Percentiles rank a stretch among this genome's conserved stretches.
phyloP scores from a whole-genome alignment of 1,284 basidiomycete genomes.

The Tetrapyrgos nigripes region DNA sequence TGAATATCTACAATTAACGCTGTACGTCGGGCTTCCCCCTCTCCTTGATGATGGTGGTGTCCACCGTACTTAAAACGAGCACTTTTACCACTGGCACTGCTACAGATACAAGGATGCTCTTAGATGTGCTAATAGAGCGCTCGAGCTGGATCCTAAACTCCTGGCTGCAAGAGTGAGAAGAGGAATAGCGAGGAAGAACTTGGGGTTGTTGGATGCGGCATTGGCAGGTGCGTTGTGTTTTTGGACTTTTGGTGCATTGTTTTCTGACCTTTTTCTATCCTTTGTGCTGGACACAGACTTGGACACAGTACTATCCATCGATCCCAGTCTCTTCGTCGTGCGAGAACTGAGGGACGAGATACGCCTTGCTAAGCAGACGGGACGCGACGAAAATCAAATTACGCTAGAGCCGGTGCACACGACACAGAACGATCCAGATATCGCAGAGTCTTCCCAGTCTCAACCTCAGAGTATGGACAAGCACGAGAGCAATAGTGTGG shows the following conservation, averaged over 20 bases:
- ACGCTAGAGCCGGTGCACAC: background rate
- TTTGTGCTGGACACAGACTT: conserved; percentile 35
- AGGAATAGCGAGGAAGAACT: conserved; percentile 47
- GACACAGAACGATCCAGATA: background rate
- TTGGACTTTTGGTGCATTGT: background rate
- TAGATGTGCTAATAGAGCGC: conserved; percentile 45
- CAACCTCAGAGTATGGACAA: background rate
- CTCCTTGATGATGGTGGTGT: too few relatives aligned
- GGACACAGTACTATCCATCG: conserved; percentile 7
- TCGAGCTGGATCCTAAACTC: conserved; percentile 46
- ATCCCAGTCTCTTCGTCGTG: background rate
- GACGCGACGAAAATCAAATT: background rate
- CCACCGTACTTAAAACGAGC: background rate
- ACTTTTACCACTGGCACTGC: background rate
- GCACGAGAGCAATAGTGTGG: background rate
- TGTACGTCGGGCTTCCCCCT: background rate
- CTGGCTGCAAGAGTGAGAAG: conserved; percentile 50
- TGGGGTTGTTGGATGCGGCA: conserved; percentile 40
- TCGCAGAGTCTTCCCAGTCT: background rate
- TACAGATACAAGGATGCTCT: conserved; percentile 50
- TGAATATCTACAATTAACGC: conserved; percentile 9
- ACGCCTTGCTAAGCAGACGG: background rate
- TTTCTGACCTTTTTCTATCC: background rate
- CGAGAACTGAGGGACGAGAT: conserved; percentile 5
- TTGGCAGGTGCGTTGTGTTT: conserved; percentile 36